A percentile compares a stretch with the other conserved stretches of the same genome.
Conservation (phyloP, 2,329 filamentous ascomycete species). For the Fusarium albosuccineum region DNA sequence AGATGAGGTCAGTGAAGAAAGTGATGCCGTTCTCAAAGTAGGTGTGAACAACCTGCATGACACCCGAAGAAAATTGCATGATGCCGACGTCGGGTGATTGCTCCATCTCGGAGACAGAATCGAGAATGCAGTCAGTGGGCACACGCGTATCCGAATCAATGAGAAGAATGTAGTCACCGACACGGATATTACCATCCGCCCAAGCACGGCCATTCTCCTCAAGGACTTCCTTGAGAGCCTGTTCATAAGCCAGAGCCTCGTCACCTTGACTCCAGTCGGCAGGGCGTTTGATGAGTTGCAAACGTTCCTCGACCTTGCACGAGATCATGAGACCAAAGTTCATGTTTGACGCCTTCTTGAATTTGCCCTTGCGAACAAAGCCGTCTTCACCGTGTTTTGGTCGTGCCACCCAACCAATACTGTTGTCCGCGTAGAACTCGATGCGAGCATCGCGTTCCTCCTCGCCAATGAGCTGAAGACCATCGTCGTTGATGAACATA, state of each 20-base stretch:
- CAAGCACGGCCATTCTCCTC: conserved; percentile 77
- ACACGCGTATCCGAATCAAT: conserved; percentile 86
- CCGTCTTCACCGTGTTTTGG: conserved; percentile 73
- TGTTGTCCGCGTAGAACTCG: conserved; percentile 77
- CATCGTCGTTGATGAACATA: conserved; percentile 82
- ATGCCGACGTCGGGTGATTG: conserved; percentile 83
- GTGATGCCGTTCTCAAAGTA: conserved; percentile 80
- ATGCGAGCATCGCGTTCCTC: conserved; percentile 73
- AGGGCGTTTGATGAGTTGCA: conserved; percentile 68
- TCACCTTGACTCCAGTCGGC: conserved; percentile 76
- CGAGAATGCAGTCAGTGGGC: conserved; percentile 80
- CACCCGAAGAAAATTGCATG: conserved; percentile 81
- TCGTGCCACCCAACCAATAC: conserved; percentile 77
- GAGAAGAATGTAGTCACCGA: conserved; percentile 83
- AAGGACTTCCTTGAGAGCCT: conserved; percentile 74
- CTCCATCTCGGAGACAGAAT: conserved; percentile 86
- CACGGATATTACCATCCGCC: conserved; percentile 87
- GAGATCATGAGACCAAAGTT: conserved; percentile 78
- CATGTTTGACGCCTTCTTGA: conserved; percentile 81
- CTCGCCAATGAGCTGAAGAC: conserved; percentile 75
- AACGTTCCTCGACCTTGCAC: conserved; percentile 77
- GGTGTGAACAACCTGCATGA: conserved; percentile 82
- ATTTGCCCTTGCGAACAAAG: conserved; percentile 74
- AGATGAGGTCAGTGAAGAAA: conserved; percentile 81
- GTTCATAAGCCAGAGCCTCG: conserved; percentile 75